Evolutionary conservation across 495 filamentous ascomycete species (phyloP).

Genomic region (Aspergillus nanangensis): DNA sequence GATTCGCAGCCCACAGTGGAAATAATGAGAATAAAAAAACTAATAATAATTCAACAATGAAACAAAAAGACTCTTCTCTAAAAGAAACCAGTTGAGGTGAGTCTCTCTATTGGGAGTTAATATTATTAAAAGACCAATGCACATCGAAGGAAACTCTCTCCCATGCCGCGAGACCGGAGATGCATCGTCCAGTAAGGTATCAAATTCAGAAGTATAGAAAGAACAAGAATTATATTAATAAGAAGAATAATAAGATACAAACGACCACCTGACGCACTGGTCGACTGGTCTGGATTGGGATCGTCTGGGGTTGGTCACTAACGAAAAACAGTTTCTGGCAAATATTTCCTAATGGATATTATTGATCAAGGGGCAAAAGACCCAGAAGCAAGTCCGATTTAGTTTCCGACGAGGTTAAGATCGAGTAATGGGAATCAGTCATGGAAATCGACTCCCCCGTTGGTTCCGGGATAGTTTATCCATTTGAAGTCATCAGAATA

Average conservation of each 20-base stretch:
- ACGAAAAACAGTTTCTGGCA: too few species aligned
- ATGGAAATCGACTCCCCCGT: constrained; percentile 6
- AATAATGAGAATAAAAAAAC: too few species aligned
- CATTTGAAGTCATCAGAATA: background rate
- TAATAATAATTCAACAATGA: too few species aligned
- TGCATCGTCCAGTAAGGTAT: too few species aligned
- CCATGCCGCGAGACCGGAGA: too few species aligned
- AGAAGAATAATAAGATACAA: background rate
- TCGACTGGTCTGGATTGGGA: constrained; percentile 12
- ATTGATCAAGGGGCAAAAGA: constrained; percentile 1
- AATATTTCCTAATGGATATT: background rate
- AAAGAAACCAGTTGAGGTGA: too few species aligned
- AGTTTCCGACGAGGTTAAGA: constrained; percentile 10
- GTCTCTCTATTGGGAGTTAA: too few species aligned
- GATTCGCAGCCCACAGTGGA: constrained; percentile 15
- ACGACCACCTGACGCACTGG: background rate
- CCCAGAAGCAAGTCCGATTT: constrained; percentile 8
- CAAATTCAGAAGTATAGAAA: too few species aligned
- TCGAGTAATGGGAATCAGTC: constrained; percentile 20
- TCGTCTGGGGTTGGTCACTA: constrained; percentile 13
- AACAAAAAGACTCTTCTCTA: too few species aligned
- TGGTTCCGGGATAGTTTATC: background rate
- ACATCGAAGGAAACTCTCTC: too few species aligned
- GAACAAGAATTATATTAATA: background rate
- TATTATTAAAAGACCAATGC: too few species aligned